phyloP scores from a whole-genome alignment of 2,329 filamentous ascomycete genomes.

The Colletotrichum lupini region DNA sequence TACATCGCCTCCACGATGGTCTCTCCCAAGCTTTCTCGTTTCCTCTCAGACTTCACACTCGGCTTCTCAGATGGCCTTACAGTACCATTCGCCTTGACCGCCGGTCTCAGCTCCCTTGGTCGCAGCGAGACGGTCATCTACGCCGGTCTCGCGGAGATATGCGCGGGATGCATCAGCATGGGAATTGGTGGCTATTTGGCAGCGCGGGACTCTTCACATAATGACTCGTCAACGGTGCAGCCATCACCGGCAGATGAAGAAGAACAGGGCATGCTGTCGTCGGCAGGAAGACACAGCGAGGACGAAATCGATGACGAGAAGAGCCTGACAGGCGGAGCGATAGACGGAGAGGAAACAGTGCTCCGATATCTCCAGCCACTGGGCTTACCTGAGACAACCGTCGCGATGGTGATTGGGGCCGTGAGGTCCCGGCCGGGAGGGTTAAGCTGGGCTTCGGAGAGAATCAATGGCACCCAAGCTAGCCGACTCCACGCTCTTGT shows the following conservation, averaged over 20 bases:
- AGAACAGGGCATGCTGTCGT: constrained; percentile 41
- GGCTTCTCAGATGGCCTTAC: constrained; percentile 81
- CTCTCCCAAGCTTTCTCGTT: constrained; percentile 46
- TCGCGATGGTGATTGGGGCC: constrained; percentile 40
- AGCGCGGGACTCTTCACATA: constrained; percentile 54
- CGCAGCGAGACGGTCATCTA: constrained; percentile 72
- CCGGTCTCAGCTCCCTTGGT: constrained; percentile 72
- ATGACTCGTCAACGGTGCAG: constrained; percentile 17
- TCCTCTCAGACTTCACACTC: constrained; percentile 75
- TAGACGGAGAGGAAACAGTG: constrained; percentile 37
- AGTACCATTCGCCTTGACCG: constrained; percentile 79
- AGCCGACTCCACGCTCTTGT: neutral
- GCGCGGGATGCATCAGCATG: constrained; percentile 79
- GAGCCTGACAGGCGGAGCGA: constrained; percentile 6
- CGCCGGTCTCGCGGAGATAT: constrained; percentile 76
- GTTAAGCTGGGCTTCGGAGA: neutral
- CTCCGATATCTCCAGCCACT: constrained; percentile 48
- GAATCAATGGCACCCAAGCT: neutral
- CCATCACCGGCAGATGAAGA: constrained; percentile 36
- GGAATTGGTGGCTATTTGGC: constrained; percentile 77
- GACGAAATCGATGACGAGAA: constrained; percentile 11
- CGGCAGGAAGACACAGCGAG: neutral
- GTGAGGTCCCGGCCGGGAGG: constrained; percentile 44
- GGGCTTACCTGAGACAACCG: constrained; percentile 38
- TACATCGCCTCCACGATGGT: neutral